phyloP scores from a whole-genome alignment of 306 rosid genomes.

The Prunus salicina region DNA sequence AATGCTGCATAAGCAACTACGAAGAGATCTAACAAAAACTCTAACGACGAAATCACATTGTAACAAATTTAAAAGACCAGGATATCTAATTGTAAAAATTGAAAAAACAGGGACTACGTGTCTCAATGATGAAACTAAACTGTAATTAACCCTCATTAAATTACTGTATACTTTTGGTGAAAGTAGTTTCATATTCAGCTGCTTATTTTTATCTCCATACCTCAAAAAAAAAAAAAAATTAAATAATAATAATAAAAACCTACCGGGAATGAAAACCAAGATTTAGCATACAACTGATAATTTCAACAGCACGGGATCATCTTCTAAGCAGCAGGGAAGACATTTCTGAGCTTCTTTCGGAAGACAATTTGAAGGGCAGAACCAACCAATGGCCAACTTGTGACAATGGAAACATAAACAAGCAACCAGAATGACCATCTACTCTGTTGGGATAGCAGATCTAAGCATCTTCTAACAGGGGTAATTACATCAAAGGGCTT shows the following conservation, averaged over 20 bases:
- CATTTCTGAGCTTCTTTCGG: slow-evolving; percentile 52
- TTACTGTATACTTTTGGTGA: no score
- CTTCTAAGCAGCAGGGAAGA: slow-evolving; percentile 49
- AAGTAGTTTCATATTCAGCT: no score
- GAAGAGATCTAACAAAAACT: no score
- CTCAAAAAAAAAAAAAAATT: neutral
- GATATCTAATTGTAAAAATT: no score
- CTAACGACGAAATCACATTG: no score
- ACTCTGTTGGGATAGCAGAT: slow-evolving; percentile 48
- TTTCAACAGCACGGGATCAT: slow-evolving; percentile 18
- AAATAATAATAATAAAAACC: no score
- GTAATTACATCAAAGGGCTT: slow-evolving; percentile 28
- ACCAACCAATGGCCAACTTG: slow-evolving; percentile 90
- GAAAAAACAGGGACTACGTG: no score
- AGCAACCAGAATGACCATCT: slow-evolving; percentile 73
- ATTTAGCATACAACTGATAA: neutral
- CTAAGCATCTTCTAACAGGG: slow-evolving; percentile 47
- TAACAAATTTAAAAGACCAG: no score
- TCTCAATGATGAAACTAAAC: no score
- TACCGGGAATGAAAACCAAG: neutral
- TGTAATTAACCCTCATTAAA: no score
- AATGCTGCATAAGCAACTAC: no score
- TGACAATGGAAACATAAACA: slow-evolving; percentile 61
- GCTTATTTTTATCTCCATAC: no score
- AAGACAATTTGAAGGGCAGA: slow-evolving; percentile 53